Conservation (phyloP, 768 basidiomycete genomes). For the Hericium rajendrae region DNA sequence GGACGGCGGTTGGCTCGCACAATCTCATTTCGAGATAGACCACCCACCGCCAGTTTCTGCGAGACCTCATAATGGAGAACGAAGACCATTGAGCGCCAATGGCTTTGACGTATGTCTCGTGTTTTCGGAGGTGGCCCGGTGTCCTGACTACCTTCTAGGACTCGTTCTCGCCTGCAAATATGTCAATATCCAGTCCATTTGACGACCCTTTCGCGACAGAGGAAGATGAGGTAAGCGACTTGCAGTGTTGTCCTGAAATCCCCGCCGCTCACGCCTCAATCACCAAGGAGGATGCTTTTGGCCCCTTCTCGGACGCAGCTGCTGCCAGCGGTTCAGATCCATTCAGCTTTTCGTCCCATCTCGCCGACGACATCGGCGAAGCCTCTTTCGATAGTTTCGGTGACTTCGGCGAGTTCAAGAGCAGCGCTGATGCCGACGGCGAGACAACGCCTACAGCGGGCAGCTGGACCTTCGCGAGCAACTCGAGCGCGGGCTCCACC, state of each 20-base stretch:
- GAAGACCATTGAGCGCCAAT: constrained; percentile 22
- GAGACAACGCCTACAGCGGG: constrained; percentile 56
- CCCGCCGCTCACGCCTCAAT: constrained; percentile 1
- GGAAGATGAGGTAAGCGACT: constrained; percentile 40
- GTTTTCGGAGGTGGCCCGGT: neutral
- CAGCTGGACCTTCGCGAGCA: constrained; percentile 61
- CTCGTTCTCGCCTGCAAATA: constrained; percentile 17
- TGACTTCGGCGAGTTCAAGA: constrained; percentile 75
- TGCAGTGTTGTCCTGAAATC: neutral
- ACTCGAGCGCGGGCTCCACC: constrained; percentile 12
- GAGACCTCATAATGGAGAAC: constrained; percentile 16
- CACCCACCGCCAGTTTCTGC: constrained; percentile 20
- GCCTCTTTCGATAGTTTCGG: constrained; percentile 54
- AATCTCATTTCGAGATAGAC: constrained; percentile 51
- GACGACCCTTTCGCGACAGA: constrained; percentile 33
- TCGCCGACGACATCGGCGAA: constrained; percentile 57
- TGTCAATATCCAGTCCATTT: constrained; percentile 15
- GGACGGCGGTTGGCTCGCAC: constrained; percentile 72
- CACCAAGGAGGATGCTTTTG: constrained; percentile 53
- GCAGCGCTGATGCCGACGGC: constrained; percentile 35
- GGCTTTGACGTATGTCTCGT: constrained; percentile 20
- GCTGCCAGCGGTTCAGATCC: constrained; percentile 38
- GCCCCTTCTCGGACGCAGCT: constrained; percentile 68
- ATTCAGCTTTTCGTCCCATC: constrained; percentile 40
- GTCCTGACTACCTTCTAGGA: constrained; percentile 17